Base-by-base conservation (phyloP, 176 grass and related monocot genomes). In the Microstegium vimineum region DNA sequence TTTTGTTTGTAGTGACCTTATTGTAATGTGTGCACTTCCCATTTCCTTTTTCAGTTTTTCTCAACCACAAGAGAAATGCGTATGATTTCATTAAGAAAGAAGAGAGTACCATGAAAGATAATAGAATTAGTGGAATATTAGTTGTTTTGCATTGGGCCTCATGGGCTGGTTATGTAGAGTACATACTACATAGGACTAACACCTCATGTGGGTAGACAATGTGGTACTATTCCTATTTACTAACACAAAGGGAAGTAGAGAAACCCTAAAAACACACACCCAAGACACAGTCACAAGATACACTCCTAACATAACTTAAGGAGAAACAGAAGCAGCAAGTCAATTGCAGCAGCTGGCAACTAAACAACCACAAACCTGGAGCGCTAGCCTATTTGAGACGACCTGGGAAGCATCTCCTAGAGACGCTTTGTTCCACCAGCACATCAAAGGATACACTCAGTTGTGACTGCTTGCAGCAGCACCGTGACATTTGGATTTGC, bases 1-100 rank as follows among this genome's bases (percentile, higher is more conserved):
- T 82, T 69, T 82, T 32, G 35, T 67, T 85, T 67, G 54, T 71
- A 31, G 47, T 41, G 27, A 49, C 42, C 70, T 49, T 15, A 18
- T 85, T 81, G 69, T 76, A 57, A 60, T 38, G 14, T 74, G 11
- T 5, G 0, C 31, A n/a, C 20, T 79, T 43, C 5, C 7, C 72
- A 61, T 37, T 25, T 25, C 20, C 3, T 17, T 60, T 26, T n/a
- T n/a, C n/a, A n/a, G n/a, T n/a, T n/a, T n/a, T 60, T 60, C 56
- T 60, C 56, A 25, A 25, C 25, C 23, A 25, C 56, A 60, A n/a
- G 56, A 60, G n/a, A 60, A 13, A 12, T 60, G n/a, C 0, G 10
- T 60, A 60, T 60, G n/a, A 60, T 26, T 60, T 60, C 23, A 12
- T 60, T 60, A 60, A 60, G 56, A 56, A 56, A n/a, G 20, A 26